phyloP scores from a whole-genome alignment of 2,329 filamentous ascomycete species.

The Mycogone perniciosa region DNA sequence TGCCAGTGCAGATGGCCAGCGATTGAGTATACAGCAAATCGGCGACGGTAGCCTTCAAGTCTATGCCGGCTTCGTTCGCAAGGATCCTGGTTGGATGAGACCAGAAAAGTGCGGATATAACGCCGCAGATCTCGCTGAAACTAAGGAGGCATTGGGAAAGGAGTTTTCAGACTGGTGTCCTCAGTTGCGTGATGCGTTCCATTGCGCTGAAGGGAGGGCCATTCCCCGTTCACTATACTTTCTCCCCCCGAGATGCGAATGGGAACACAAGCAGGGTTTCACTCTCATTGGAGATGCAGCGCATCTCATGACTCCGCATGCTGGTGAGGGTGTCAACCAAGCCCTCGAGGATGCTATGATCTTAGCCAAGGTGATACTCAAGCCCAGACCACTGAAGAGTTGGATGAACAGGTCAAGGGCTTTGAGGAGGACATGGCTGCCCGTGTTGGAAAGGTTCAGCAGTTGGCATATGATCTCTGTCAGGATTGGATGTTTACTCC shows the following conservation, averaged over 20 bases:
- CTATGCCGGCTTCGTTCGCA: slow-evolving; percentile 32
- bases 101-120: slow-evolving; percentile 39
- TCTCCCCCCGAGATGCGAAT: slow-evolving; percentile 42
- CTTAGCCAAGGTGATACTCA: slow-evolving; percentile 39
- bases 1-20: slow-evolving; percentile 34
- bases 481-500: slow-evolving; percentile 42
- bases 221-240: slow-evolving; percentile 42
- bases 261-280: slow-evolving; percentile 5
- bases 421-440: slow-evolving; percentile 36
- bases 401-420: slow-evolving; percentile 28
- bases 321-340: slow-evolving; percentile 22
- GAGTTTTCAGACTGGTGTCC: slow-evolving; percentile 37
- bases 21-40: slow-evolving; percentile 33
- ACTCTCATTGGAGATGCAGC: slow-evolving; percentile 11
- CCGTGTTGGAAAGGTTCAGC: slow-evolving; percentile 31
- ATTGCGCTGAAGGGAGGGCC: slow-evolving; percentile 33
- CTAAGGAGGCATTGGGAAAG: slow-evolving; percentile 32
- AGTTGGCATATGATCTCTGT: slow-evolving; percentile 40
- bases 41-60: slow-evolving; percentile 44
- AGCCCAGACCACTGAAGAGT: slow-evolving; percentile 18
- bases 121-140: slow-evolving; percentile 31
- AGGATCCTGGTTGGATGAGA: slow-evolving; percentile 32
- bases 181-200: slow-evolving; percentile 35
- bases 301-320: slow-evolving; percentile 9
- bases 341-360: slow-evolving; percentile 45